Percentiles rank a stretch among this genome's conserved stretches.
phyloP scores from a whole-genome alignment of 1,284 basidiomycete genomes.

The Athelia sp. region DNA sequence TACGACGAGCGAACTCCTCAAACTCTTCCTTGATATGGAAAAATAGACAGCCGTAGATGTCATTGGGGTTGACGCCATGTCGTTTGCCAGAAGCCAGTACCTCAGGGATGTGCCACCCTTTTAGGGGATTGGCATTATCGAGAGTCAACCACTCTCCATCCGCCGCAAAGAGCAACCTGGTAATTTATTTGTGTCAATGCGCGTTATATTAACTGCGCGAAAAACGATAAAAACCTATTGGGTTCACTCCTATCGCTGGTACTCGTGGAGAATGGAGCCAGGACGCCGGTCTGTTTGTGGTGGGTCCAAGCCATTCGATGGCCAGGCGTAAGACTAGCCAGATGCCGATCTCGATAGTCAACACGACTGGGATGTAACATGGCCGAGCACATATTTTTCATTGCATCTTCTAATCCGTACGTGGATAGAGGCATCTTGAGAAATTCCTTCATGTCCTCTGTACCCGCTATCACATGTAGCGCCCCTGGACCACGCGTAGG shows the following conservation, averaged over 20 bases:
- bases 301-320: neutral
- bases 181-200: too few relatives aligned
- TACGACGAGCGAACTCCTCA: constrained; percentile 30
- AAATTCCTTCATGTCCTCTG: too few relatives aligned
- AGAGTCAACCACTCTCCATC: constrained; percentile 33
- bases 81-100: constrained; percentile 26
- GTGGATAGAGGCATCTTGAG: too few relatives aligned
- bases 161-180: constrained; percentile 23
- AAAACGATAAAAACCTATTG: neutral
- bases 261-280: neutral
- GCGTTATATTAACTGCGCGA: too few relatives aligned
- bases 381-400: too few relatives aligned
- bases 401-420: too few relatives aligned
- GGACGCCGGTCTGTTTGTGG: neutral
- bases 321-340: neutral
- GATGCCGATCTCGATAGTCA: neutral
- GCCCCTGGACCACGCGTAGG: constrained; percentile 4
- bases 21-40: constrained; percentile 38
- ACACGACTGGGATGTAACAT: too few relatives aligned
- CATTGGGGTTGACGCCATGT: constrained; percentile 27
- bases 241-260: neutral
- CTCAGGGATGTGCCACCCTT: constrained; percentile 31
- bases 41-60: constrained; percentile 39
- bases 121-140: constrained; percentile 27
- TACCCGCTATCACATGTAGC: too few relatives aligned